These are phyloP conservation scores for Scenedesmus sp. DNA, from an alignment of 163 green algal genomes.

Conservation along the genomic window DNA sequence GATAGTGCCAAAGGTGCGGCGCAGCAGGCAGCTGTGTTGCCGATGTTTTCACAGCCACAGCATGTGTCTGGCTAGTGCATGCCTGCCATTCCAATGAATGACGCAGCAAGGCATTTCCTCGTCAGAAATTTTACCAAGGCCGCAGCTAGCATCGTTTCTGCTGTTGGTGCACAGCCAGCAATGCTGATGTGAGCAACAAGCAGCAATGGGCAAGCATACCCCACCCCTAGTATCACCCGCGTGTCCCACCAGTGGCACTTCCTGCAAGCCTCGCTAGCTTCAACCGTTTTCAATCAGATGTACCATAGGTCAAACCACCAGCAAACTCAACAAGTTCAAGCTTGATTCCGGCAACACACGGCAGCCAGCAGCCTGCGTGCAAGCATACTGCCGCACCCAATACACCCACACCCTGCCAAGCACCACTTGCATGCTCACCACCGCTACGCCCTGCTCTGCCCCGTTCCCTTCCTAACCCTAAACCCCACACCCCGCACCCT, in stretches of 20 bases:
- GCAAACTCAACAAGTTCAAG: no score
- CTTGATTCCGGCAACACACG: not conserved
- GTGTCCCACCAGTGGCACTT: not conserved
- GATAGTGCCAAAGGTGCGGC: conserved; percentile 11
- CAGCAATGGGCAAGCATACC: not conserved
- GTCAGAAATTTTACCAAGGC: not conserved
- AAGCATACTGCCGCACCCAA: not conserved
- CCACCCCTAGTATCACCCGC: not conserved
- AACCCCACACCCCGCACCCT: not conserved
- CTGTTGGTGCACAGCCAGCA: not conserved
- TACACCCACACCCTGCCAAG: not conserved
- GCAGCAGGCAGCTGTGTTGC: not conserved
- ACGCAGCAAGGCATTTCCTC: not conserved
- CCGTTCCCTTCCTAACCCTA: not conserved
- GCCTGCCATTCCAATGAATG: not conserved
- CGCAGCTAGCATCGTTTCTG: no score
- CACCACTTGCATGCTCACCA: not conserved
- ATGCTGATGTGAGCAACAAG: not conserved
- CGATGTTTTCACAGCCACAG: not conserved
- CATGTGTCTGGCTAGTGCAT: not conserved
- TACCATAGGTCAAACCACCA: not conserved
- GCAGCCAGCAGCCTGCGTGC: not conserved
- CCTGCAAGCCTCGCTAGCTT: not conserved
- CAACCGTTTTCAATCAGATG: not conserved
- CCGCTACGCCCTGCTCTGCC: not conserved